Base-by-base conservation (phyloP, 352 stramenopile species). In the Phytophthora sansomeana region DNA sequence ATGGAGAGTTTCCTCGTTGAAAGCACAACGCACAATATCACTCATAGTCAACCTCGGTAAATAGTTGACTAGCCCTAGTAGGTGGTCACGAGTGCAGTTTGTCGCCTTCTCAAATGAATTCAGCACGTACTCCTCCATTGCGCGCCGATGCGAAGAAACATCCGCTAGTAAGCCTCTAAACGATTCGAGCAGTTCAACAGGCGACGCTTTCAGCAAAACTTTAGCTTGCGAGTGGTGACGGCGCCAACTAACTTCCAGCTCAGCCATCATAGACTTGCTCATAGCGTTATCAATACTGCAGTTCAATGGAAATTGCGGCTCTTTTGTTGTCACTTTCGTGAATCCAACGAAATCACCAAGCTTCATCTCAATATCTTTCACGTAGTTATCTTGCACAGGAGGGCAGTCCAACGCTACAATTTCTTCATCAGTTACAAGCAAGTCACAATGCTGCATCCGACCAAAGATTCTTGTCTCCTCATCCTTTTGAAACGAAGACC, bases 201-300 rank as follows among this genome's bases (percentile, higher is more conserved):
- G 52, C 2, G 46, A 17, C 9, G 16, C 9, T 0, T 56, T 60
- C 17, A 82, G 35, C 19, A 51, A 10, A 1, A 29, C 19, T 8
- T 74, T 21, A 4, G 42, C 6, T 16, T 83, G 55, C 0, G 29
- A 44, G 32, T 86, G 74, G 35, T 82, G 76, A 8, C 56, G 63
- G 1, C 63, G 16, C 78, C 80, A 91, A 44, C 75, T 91, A 3
- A 66, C 21, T 56, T 70, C 48, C 5, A 91, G 32, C 29, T 85
- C 78, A 1, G 51, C 42, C 19, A 80, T 48, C 78, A 91, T 85
- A 1, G 26, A 52, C 13, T 42, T 59, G 2, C 78, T 63, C 61
- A 85, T 77, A 0, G 46, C 52, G 47, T 83, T 76, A 4, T 14
- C 58, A 26, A 51, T 58, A 5, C 46, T 41, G 4, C 19, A 54